Conservation (phyloP, 192 early-diverging fungal species). For the Entomortierella beljakovae region DNA sequence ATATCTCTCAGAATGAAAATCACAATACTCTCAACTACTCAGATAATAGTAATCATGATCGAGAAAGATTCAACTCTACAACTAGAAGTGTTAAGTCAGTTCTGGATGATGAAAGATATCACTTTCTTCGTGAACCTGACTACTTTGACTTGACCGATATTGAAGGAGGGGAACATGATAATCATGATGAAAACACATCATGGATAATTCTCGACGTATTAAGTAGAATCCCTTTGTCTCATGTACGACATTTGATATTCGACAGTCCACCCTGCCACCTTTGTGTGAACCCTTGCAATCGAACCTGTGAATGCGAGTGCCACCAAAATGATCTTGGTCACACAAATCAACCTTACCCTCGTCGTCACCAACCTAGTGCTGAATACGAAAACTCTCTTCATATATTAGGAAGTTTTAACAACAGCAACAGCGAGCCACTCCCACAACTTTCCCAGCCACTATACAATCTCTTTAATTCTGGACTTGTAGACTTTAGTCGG, state of each 20-base stretch:
- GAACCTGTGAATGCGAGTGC: constrained; percentile 28
- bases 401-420: too few species aligned
- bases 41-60: too few species aligned
- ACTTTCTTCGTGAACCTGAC: constrained; percentile 8
- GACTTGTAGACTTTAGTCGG: constrained; percentile 29
- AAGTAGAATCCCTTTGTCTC: constrained; percentile 7
- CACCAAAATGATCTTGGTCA: constrained; percentile 29
- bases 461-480: constrained; percentile 30
- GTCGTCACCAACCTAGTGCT: neutral
- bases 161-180: constrained; percentile 5
- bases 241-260: constrained; percentile 25
- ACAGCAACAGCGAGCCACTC: too few species aligned
- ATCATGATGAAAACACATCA: constrained; percentile 7
- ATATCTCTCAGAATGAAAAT: too few species aligned
- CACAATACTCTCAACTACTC: too few species aligned
- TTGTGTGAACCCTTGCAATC: constrained; percentile 25
- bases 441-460: constrained; percentile 17
- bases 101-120: constrained; percentile 11
- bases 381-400: neutral
- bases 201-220: constrained; percentile 41
- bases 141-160: constrained; percentile 15
- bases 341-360: neutral
- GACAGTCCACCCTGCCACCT: constrained; percentile 32
- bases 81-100: neutral
- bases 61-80: neutral